These are phyloP conservation scores for Penicillium coprophilum DNA, from an alignment of 495 filamentous ascomycete genomes.

Conservation along the genomic window DNA sequence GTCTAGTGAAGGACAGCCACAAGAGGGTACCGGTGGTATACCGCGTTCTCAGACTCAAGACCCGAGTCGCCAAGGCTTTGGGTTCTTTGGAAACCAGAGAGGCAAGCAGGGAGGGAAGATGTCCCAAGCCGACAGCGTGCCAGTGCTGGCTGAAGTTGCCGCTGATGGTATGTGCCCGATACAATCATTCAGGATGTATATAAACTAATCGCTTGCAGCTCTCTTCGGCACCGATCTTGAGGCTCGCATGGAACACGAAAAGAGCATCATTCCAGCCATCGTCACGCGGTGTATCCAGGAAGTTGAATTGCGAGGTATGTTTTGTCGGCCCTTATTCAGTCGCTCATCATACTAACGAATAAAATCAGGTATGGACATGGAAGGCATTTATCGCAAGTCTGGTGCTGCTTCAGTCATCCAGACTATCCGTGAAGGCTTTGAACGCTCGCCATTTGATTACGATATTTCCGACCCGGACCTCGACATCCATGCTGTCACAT, in stretches of 20 bases:
- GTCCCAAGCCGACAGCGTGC: conserved; percentile 56
- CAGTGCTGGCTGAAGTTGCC: conserved; percentile 54
- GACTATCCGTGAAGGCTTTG: conserved; percentile 84
- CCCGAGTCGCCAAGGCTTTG: conserved; percentile 66
- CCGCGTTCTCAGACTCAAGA: conserved; percentile 53
- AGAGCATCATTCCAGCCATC: conserved; percentile 83
- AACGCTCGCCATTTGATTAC: conserved; percentile 65
- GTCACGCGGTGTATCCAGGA: conserved; percentile 96
- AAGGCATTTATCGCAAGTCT: conserved; percentile 97
- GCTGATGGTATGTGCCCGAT: conserved; percentile 40
- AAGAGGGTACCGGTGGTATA: conserved; percentile 38
- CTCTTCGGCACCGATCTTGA: conserved; percentile 92
- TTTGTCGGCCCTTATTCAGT: neutral
- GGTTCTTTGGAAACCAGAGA: conserved; percentile 64
- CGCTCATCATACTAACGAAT: conserved; percentile 5
- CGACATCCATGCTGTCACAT: conserved; percentile 96
- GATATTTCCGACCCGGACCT: conserved; percentile 92
- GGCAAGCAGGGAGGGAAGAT: conserved; percentile 48
- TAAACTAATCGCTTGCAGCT: conserved; percentile 34
- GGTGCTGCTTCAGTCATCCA: conserved; percentile 87
- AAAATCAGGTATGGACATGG: conserved; percentile 85
- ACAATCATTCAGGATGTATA: neutral
- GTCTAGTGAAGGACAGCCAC: conserved; percentile 47
- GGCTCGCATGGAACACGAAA: conserved; percentile 84
- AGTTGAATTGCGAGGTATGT: conserved; percentile 78